Evolutionary conservation across 805 yeast genomes (phyloP).

Genomic region (Starmerella scarabaei): DNA sequence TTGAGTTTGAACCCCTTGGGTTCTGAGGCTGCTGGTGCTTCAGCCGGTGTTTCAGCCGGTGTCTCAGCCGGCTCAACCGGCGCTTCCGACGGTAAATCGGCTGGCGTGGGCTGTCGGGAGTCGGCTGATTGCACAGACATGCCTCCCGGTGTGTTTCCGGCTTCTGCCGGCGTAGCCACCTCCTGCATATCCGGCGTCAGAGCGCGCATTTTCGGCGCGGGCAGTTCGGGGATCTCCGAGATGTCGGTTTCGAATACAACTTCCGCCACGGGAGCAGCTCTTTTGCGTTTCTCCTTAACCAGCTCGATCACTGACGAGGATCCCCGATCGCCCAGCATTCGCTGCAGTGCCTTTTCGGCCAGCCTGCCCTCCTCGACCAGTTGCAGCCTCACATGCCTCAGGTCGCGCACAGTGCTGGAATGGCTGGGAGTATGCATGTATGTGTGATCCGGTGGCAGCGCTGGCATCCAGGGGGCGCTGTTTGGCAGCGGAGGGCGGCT

Average conservation of each 20-base stretch:
- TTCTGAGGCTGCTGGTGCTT: not conserved
- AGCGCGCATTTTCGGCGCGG: too few species aligned
- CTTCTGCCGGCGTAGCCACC: too few species aligned
- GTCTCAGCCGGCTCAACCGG: not conserved
- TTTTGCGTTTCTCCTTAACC: not conserved
- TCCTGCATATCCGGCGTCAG: too few species aligned
- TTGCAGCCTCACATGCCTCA: conserved; percentile 53
- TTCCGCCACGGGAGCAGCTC: not conserved
- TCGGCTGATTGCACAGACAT: not conserved
- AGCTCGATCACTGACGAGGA: conserved; percentile 19
- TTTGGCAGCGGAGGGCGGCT: conserved; percentile 31
- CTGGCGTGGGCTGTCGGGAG: too few species aligned
- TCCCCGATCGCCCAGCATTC: conserved; percentile 32
- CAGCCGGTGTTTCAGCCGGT: not conserved
- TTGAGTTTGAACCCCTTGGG: not conserved
- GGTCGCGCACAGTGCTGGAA: conserved; percentile 50
- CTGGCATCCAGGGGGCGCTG: conserved; percentile 70
- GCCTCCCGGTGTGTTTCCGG: too few species aligned
- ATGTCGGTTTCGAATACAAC: not conserved
- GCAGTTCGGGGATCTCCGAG: too few species aligned
- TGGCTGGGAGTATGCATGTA: conserved; percentile 65
- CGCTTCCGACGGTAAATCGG: not conserved
- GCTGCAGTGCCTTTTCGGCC: conserved; percentile 66
- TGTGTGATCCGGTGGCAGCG: conserved; percentile 88
- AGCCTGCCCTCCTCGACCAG: conserved; percentile 68